These are phyloP conservation scores for Globisporangium radiosum DNA, from an alignment of 352 stramenopile genomes.

Conservation along the genomic window DNA sequence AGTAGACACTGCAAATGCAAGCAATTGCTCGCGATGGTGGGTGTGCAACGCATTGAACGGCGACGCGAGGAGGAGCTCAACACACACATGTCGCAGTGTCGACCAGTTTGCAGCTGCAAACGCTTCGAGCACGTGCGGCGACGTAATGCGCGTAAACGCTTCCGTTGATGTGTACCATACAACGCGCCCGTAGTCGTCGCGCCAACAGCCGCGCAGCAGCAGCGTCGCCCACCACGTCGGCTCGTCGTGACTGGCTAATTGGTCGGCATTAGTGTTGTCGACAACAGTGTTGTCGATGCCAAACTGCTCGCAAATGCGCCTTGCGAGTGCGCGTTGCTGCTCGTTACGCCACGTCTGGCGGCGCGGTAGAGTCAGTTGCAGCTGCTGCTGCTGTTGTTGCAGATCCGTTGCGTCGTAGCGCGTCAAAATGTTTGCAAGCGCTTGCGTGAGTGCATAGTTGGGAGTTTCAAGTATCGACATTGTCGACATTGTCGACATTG, in stretches of 20 bases:
- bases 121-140: conserved; percentile 22
- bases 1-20: conserved; percentile 9
- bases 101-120: conserved; percentile 35
- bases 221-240: conserved; percentile 31
- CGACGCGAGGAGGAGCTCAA: conserved; percentile 51
- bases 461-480: too few relatives aligned
- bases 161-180: conserved; percentile 46
- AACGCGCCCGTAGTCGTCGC: conserved; percentile 23
- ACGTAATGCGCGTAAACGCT: conserved; percentile 31
- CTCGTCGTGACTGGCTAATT: too few relatives aligned
- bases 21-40: conserved; percentile 24
- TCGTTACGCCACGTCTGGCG: conserved; percentile 29
- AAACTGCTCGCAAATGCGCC: conserved; percentile 35
- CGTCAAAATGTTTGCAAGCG: conserved; percentile 36
- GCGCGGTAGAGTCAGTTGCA: too few relatives aligned
- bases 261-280: too few relatives aligned
- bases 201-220: conserved; percentile 42
- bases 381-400: not conserved
- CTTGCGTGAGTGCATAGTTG: conserved; percentile 14
- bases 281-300: conserved; percentile 8
- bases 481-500: too few relatives aligned
- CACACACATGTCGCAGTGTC: conserved; percentile 21
- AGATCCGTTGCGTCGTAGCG: conserved; percentile 9
- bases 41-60: conserved; percentile 45
- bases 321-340: conserved; percentile 24